Evolutionary conservation across 1,284 basidiomycete genomes (phyloP).

Genomic region (Rhodofomes roseus): DNA sequence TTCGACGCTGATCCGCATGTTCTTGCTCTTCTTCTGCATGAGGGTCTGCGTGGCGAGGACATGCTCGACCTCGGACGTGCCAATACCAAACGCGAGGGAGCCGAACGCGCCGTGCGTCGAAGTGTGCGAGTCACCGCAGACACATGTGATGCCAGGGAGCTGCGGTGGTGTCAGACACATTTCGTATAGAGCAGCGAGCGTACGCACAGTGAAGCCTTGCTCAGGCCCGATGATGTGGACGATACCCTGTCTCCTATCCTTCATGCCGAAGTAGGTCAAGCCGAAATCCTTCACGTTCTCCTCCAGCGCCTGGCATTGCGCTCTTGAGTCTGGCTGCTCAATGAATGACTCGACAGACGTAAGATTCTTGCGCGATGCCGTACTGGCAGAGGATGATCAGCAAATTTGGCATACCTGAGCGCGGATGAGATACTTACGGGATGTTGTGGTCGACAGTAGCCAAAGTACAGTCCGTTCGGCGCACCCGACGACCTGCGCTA

Average conservation of each 20-base stretch:
- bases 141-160: slow-evolving; percentile 93
- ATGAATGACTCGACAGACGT: slow-evolving; percentile 78
- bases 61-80: slow-evolving; percentile 96
- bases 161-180: slow-evolving; percentile 25
- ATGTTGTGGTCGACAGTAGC: slow-evolving; percentile 97
- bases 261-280: slow-evolving; percentile 93
- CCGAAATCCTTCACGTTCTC: slow-evolving; percentile 96
- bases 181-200: neutral
- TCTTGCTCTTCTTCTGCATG: slow-evolving; percentile 89
- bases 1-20: slow-evolving; percentile 93
- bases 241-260: slow-evolving; percentile 90
- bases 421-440: slow-evolving; percentile 58
- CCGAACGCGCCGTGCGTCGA: slow-evolving; percentile 95
- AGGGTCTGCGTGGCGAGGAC: slow-evolving; percentile 95
- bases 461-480: slow-evolving; percentile 90
- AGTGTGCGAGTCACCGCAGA: slow-evolving; percentile 96
- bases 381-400: slow-evolving; percentile 44
- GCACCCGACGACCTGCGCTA: slow-evolving; percentile 78
- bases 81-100: slow-evolving; percentile 94
- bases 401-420: neutral
- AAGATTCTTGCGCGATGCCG: slow-evolving; percentile 83
- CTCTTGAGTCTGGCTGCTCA: slow-evolving; percentile 84
- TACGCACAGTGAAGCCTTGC: slow-evolving; percentile 85
- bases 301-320: slow-evolving; percentile 89
- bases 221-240: slow-evolving; percentile 97